These are phyloP conservation scores for Aspergillus ochraceoroseus DNA, from an alignment of 2,329 filamentous ascomycete genomes.

Conservation along the genomic window DNA sequence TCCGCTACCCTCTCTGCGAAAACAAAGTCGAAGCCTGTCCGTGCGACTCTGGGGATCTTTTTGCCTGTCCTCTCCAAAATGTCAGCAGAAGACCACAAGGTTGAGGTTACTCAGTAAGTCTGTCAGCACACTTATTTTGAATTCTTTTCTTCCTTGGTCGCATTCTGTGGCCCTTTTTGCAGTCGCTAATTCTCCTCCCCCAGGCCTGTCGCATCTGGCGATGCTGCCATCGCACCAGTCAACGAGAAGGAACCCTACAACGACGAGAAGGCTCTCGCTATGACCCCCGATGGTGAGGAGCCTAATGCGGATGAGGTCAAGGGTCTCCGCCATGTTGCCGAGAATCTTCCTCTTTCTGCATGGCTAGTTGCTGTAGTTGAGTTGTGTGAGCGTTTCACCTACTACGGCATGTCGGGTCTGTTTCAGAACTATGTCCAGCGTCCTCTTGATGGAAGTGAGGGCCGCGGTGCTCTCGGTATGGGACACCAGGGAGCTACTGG, in stretches of 20 bases:
- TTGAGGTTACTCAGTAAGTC: conserved; percentile 29
- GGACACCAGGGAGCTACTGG: conserved; percentile 47
- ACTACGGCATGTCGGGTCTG: conserved; percentile 52
- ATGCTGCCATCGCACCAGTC: conserved; percentile 17
- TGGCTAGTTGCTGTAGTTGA: conserved; percentile 56
- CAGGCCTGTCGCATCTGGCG: conserved; percentile 20
- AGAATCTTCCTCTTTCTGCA: conserved; percentile 52
- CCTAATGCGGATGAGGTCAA: conserved; percentile 51
- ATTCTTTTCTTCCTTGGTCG: not conserved
- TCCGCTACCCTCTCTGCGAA: conserved; percentile 15
- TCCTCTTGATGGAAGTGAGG: conserved; percentile 38
- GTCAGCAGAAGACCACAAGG: conserved; percentile 28
- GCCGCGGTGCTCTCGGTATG: conserved; percentile 42
- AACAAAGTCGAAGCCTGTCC: conserved; percentile 8
- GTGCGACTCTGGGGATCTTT: conserved; percentile 7
- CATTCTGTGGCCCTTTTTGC: not conserved
- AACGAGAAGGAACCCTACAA: conserved; percentile 26
- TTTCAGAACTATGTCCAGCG: conserved; percentile 55
- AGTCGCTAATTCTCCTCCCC: not conserved
- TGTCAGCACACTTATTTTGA: conserved; percentile 1
- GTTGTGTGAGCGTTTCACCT: conserved; percentile 56
- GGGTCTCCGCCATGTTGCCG: conserved; percentile 51
- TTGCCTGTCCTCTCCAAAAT: conserved; percentile 17
- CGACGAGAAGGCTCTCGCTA: conserved; percentile 30
- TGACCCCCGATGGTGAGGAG: conserved; percentile 48